Percentiles rank a stretch among this genome's conserved stretches.
phyloP scores from a whole-genome alignment of 345 rosid genomes.

The Eucalyptus pauciflora region DNA sequence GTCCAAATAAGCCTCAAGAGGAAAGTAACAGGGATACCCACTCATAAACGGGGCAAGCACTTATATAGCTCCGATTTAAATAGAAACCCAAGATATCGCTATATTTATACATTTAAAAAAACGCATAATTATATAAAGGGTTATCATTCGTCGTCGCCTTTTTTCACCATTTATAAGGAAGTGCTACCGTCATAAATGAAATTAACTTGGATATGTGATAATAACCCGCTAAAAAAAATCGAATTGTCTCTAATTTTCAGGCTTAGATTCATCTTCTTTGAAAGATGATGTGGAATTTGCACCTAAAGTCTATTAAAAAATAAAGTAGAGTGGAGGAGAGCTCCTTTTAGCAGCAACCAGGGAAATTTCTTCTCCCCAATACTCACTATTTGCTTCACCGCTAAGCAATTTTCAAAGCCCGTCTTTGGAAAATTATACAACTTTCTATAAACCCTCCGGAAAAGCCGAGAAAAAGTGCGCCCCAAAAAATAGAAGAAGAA shows the following conservation, averaged over 20 bases:
- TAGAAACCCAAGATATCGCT: fast-evolving
- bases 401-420: not conserved
- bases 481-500: not conserved
- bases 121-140: not conserved
- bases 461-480: not conserved
- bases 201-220: not conserved
- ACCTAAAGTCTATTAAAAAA: not conserved
- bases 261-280: not conserved
- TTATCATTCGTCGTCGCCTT: not conserved
- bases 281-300: not conserved
- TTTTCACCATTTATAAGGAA: not conserved
- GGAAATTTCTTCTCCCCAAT: not conserved
- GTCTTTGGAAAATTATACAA: not conserved
- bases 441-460: not conserved
- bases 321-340: not conserved
- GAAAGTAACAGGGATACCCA: fast-evolving
- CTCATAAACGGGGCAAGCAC: not conserved
- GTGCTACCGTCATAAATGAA: not conserved
- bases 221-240: not conserved
- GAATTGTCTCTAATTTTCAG: not conserved
- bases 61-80: not conserved
- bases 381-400: not conserved
- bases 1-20: not conserved
- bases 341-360: not conserved
- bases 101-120: not conserved